A percentile compares a stretch with the other conserved stretches of the same genome.
Conservation (phyloP, 805 yeast genomes). For the Candida methanosorbosa region DNA sequence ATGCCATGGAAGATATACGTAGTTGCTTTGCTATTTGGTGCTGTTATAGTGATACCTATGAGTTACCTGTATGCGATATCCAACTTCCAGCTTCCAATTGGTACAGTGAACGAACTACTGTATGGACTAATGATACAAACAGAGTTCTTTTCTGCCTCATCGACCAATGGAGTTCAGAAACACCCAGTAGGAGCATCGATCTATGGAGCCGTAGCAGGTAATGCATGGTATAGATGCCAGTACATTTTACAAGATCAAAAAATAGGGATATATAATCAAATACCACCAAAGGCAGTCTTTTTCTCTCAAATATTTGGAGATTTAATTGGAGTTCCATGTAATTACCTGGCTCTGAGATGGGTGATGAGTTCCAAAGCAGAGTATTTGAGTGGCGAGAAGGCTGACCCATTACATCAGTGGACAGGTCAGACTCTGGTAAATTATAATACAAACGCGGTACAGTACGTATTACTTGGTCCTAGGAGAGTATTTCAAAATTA, state of each 20-base stretch:
- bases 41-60: slow-evolving; percentile 38
- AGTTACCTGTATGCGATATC: slow-evolving; percentile 42
- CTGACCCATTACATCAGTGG: slow-evolving; percentile 44
- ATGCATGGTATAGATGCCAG: slow-evolving; percentile 46
- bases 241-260: slow-evolving; percentile 31
- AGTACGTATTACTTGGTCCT: slow-evolving; percentile 43
- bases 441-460: slow-evolving; percentile 40
- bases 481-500: slow-evolving; percentile 33
- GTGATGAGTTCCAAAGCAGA: slow-evolving; percentile 29
- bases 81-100: slow-evolving; percentile 44
- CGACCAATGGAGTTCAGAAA: slow-evolving; percentile 9
- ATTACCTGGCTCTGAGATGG: slow-evolving; percentile 41
- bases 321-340: slow-evolving; percentile 42
- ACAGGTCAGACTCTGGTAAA: slow-evolving; percentile 35
- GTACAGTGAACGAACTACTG: slow-evolving; percentile 40
- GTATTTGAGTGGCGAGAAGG: slow-evolving; percentile 18
- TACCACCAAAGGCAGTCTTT: slow-evolving; percentile 43
- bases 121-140: slow-evolving; percentile 38
- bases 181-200: slow-evolving; percentile 43
- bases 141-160: slow-evolving; percentile 8
- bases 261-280: slow-evolving; percentile 43
- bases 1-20: slow-evolving; percentile 31
- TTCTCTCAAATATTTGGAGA: slow-evolving; percentile 45
- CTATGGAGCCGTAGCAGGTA: slow-evolving; percentile 45
- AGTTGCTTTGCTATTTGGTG: slow-evolving; percentile 35